Conservation (phyloP, 805 yeast genomes). For the Wickerhamomyces alni region DNA sequence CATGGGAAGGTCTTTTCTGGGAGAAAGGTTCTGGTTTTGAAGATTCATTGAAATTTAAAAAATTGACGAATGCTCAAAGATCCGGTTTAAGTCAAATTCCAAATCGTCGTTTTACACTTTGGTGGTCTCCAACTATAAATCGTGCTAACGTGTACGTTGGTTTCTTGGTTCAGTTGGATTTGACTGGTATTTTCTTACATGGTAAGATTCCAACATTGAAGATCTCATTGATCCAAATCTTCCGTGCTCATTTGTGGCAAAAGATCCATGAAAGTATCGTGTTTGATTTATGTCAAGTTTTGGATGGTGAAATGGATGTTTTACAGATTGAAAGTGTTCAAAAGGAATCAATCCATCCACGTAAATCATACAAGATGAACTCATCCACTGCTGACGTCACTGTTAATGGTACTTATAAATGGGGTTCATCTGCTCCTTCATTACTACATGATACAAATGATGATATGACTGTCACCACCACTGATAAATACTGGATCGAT, state of each 20-base stretch:
- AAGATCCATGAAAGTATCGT: constrained; percentile 95
- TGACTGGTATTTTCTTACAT: constrained; percentile 94
- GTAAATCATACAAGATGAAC: constrained; percentile 96
- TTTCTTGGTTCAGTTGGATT: constrained; percentile 88
- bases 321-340: constrained; percentile 80
- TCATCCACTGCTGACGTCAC: constrained; percentile 92
- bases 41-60: constrained; percentile 90
- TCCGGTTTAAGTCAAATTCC: constrained; percentile 97
- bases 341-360: constrained; percentile 90
- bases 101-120: constrained; percentile 89
- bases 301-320: constrained; percentile 81
- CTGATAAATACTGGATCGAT: constrained; percentile 87
- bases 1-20: constrained; percentile 99
- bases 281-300: constrained; percentile 85
- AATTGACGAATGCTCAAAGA: constrained; percentile 94
- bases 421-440: constrained; percentile 84
- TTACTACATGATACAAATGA: constrained; percentile 69
- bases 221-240: constrained; percentile 90
- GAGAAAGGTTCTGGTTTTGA: constrained; percentile 97
- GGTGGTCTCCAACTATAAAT: constrained; percentile 99
- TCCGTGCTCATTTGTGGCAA: constrained; percentile 98
- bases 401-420: constrained; percentile 63
- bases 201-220: constrained; percentile 97
- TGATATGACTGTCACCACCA: constrained; percentile 43
- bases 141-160: constrained; percentile 98